A percentile compares a stretch with the other conserved stretches of the same genome.
Evolutionary conservation across 1,284 basidiomycete species (phyloP).

Genomic region (Xerocomus nothofagi): DNA sequence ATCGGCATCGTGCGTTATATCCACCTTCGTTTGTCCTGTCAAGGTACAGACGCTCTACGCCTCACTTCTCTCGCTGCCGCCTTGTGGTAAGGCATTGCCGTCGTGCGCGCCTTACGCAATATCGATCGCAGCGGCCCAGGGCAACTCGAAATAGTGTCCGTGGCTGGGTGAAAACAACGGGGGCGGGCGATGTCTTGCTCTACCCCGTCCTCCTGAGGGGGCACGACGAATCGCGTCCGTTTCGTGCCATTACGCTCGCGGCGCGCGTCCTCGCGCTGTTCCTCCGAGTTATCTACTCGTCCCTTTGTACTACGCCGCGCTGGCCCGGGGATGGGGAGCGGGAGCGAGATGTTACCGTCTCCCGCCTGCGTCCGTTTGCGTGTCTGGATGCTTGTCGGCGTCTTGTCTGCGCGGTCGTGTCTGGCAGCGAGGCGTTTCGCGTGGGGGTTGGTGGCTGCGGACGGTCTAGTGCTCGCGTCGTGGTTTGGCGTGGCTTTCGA

Average conservation of each 20-base stretch:
- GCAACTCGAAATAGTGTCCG: no score
- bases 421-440: background rate
- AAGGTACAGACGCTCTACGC: background rate
- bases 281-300: background rate
- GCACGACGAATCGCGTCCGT: slow-evolving; percentile 16
- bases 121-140: background rate
- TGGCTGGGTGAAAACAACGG: background rate
- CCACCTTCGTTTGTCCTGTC: no score
- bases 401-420: background rate
- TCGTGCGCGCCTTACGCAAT: background rate
- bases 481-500: background rate
- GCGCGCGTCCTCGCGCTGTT: background rate
- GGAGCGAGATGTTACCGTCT: background rate
- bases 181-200: background rate
- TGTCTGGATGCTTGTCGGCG: slow-evolving; percentile 6
- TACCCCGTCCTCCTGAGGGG: background rate
- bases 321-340: no score
- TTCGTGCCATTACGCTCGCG: slow-evolving; percentile 2
- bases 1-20: no score
- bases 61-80: background rate
- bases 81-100: slow-evolving; percentile 1
- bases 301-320: background rate
- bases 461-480: background rate
- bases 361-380: background rate
- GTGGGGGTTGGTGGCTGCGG: no score